A percentile compares a stretch with the other conserved stretches of the same genome.
Conservation (phyloP, 23 red algal species). For the Gracilaria gracilis region DNA sequence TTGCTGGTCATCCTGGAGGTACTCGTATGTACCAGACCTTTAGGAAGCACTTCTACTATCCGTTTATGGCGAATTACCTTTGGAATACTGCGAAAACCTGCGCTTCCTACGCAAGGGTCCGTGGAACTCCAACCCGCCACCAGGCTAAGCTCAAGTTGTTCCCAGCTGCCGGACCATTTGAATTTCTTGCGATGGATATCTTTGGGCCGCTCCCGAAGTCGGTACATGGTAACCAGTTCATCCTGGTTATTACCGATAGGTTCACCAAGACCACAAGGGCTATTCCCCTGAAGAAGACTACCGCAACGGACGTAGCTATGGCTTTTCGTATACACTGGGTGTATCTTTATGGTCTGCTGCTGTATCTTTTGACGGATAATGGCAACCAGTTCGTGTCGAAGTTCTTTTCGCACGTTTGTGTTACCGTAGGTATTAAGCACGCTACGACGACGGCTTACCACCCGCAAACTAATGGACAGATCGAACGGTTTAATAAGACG, state of each 20-base stretch:
- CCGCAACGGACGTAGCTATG: conserved; percentile 13
- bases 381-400: conserved; percentile 18
- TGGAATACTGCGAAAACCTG: neutral
- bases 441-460: neutral
- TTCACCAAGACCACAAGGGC: conserved; percentile 15
- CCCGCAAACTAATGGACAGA: too few species aligned
- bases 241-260: conserved; percentile 29
- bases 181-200: conserved; percentile 20
- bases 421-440: neutral
- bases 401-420: conserved; percentile 14
- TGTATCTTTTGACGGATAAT: conserved; percentile 3
- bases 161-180: neutral
- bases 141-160: too few species aligned
- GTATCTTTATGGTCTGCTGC: conserved; percentile 9
- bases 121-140: neutral
- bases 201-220: neutral
- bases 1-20: too few species aligned
- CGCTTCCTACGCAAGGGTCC: neutral
- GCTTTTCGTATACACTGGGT: too few species aligned
- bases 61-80: conserved; percentile 32
- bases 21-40: conserved; percentile 43
- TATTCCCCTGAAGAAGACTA: neutral
- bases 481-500: conserved; percentile 20
- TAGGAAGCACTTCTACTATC: conserved; percentile 40
- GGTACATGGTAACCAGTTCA: neutral